phyloP scores from a whole-genome alignment of 768 basidiomycete species.

The Termitomyces titanicus region DNA sequence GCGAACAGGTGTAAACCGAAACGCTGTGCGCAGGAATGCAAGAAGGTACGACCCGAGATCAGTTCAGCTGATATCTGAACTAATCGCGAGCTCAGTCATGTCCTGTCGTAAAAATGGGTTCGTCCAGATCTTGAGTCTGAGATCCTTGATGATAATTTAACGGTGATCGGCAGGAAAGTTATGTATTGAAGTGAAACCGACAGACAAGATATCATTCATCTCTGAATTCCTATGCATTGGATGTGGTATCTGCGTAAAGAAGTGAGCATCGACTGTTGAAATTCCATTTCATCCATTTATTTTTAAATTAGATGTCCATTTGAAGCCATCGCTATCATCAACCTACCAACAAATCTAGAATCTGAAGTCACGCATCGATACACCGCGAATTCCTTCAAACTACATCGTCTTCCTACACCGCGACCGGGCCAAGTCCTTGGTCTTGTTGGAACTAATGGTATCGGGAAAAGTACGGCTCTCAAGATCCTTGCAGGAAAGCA shows the following conservation, averaged over 20 bases:
- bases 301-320: conserved; percentile 79
- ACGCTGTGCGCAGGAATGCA: conserved; percentile 96
- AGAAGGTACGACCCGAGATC: conserved; percentile 58
- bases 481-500: conserved; percentile 96
- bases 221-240: conserved; percentile 99
- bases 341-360: conserved; percentile 95
- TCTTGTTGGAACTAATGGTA: conserved; percentile 98
- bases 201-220: conserved; percentile 98
- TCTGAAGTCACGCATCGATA: conserved; percentile 98
- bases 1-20: conserved; percentile 95
- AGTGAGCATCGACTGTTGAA: conserved; percentile 51
- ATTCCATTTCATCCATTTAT: background rate
- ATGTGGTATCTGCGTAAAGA: conserved; percentile 99
- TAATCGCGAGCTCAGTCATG: conserved; percentile 19
- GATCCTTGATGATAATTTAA: background rate
- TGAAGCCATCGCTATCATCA: conserved; percentile 98
- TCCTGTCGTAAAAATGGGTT: conserved; percentile 25
- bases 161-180: conserved; percentile 66
- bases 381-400: conserved; percentile 97
- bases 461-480: conserved; percentile 96
- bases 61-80: conserved; percentile 5
- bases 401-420: conserved; percentile 96
- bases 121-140: background rate
- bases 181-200: conserved; percentile 95
- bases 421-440: conserved; percentile 98